Conservation (phyloP, 2,329 filamentous ascomycete species). For the Diaporthe sp. region DNA sequence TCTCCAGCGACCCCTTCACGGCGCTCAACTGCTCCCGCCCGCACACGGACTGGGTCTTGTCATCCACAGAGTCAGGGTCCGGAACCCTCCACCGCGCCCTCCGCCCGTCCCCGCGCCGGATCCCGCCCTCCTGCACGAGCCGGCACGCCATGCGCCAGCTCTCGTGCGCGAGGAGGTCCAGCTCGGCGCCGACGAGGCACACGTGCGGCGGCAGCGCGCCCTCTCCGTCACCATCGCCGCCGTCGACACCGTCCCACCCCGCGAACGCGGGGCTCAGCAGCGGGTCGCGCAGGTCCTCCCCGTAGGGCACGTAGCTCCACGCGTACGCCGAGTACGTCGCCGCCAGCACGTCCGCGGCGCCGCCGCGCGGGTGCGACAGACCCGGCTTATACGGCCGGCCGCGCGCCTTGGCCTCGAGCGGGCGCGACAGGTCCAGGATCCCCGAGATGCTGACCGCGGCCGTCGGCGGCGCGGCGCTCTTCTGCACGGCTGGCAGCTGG, state of each 20-base stretch:
- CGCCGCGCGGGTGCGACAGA: constrained; percentile 47
- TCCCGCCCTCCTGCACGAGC: constrained; percentile 49
- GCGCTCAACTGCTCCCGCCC: constrained; percentile 44
- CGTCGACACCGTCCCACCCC: constrained; percentile 33
- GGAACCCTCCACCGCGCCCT: constrained; percentile 47
- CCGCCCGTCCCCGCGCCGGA: constrained; percentile 46
- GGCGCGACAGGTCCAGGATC: constrained; percentile 55
- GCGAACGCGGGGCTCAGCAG: constrained; percentile 56
- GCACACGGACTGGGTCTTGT: constrained; percentile 31
- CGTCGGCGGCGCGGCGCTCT: constrained; percentile 36
- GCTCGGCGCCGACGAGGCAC: constrained; percentile 59
- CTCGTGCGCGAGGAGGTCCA: constrained; percentile 61
- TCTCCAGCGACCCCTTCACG: constrained; percentile 41
- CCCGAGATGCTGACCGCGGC: constrained; percentile 61
- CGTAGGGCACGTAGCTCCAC: constrained; percentile 57
- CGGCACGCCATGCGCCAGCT: constrained; percentile 54
- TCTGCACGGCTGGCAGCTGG: constrained; percentile 54
- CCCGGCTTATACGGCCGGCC: constrained; percentile 54
- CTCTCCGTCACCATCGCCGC: constrained; percentile 32
- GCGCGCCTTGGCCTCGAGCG: constrained; percentile 47
- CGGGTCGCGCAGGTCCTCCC: constrained; percentile 52
- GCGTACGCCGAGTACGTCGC: constrained; percentile 51
- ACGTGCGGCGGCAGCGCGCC: constrained; percentile 55
- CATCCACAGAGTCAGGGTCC: constrained; percentile 32
- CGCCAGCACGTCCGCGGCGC: constrained; percentile 47